Evolutionary conservation across 2,329 filamentous ascomycete genomes (phyloP).

Genomic region (Sporothrix variecibatus): DNA sequence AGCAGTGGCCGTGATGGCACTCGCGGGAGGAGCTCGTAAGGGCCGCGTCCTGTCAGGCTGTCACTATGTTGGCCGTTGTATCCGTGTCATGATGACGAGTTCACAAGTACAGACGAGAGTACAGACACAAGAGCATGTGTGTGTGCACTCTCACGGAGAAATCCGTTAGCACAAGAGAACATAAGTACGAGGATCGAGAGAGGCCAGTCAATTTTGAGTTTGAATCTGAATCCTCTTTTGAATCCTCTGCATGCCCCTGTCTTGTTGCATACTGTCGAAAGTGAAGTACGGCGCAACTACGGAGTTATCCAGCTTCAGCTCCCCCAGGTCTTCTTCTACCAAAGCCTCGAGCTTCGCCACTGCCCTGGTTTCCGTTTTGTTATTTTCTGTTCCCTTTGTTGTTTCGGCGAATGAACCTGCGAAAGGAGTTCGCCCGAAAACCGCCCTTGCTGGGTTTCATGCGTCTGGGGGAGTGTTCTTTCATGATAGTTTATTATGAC

Average conservation of each 20-base stretch:
- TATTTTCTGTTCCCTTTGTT: not conserved
- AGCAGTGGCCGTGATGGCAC: constrained; percentile 73
- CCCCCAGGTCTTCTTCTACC: not conserved
- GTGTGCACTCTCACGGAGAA: not conserved
- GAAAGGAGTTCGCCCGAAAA: not conserved
- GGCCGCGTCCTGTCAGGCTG: not conserved
- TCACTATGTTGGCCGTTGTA: not conserved
- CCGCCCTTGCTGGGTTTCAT: not conserved
- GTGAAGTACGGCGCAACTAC: not conserved
- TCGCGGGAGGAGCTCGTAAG: not conserved
- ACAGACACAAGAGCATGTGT: not conserved
- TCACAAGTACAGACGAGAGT: not conserved
- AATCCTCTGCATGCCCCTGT: not conserved
- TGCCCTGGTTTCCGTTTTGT: constrained; percentile 1
- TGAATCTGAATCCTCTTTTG: not conserved
- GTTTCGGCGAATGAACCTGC: not conserved
- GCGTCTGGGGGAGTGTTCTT: not conserved
- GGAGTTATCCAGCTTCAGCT: not conserved
- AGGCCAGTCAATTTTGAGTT: not conserved
- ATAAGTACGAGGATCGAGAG: not conserved
- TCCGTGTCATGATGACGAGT: not conserved
- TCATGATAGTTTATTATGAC: not conserved
- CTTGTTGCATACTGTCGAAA: not conserved
- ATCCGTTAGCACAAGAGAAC: not conserved
- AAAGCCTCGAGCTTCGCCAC: not conserved